Evolutionary conservation across 2,329 filamentous ascomycete species (phyloP).

Genomic region (Myrmaecium sp.): DNA sequence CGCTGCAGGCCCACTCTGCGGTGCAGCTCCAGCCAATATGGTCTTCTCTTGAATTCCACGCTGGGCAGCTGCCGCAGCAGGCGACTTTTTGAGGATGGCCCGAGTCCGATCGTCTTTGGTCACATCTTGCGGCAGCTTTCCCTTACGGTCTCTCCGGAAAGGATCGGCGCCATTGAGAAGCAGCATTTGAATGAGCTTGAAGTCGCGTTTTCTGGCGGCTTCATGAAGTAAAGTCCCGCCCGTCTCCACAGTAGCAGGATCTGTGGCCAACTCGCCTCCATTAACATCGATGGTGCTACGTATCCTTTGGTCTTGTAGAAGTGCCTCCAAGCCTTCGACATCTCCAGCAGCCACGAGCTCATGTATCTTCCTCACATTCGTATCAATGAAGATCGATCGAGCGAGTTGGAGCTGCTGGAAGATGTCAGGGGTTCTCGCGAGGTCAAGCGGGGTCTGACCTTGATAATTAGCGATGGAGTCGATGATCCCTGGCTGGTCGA

Average conservation of each 20-base stretch:
- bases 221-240: constrained; percentile 93
- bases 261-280: constrained; percentile 71
- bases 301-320: constrained; percentile 71
- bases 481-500: constrained; percentile 72
- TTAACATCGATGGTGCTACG: constrained; percentile 86
- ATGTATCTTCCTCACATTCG: constrained; percentile 71
- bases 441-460: constrained; percentile 70
- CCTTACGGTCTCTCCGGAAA: constrained; percentile 85
- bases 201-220: constrained; percentile 74
- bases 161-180: constrained; percentile 90
- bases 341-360: constrained; percentile 54
- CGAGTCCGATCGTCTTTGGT: constrained; percentile 86
- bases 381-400: constrained; percentile 75
- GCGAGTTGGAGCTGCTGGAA: constrained; percentile 89
- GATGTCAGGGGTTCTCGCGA: constrained; percentile 83
- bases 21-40: constrained; percentile 59
- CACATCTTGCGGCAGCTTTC: constrained; percentile 87
- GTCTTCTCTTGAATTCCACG: constrained; percentile 94
- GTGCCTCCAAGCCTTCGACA: constrained; percentile 60
- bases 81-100: constrained; percentile 81
- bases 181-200: constrained; percentile 73
- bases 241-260: constrained; percentile 56
- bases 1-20: constrained; percentile 39
- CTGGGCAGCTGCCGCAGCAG: constrained; percentile 85
- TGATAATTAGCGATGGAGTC: constrained; percentile 74